Conservation (phyloP, 257 asterid genomes). For the Salvia hispanica region DNA sequence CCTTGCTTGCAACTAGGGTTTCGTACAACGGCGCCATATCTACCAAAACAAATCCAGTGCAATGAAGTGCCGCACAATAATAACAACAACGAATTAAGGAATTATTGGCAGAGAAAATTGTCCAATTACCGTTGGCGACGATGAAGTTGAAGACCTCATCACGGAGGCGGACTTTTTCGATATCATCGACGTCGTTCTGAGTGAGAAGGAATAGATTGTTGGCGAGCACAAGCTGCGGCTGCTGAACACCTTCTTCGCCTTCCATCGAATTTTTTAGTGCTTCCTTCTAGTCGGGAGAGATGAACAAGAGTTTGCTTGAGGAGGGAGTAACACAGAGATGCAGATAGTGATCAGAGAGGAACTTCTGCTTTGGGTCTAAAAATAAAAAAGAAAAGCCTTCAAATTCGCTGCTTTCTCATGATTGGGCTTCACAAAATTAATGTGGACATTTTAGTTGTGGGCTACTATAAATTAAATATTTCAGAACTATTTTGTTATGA, state of each 20-base stretch:
- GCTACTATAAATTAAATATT: no score
- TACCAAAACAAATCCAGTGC: conserved; percentile 24
- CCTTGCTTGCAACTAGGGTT: conserved; percentile 64
- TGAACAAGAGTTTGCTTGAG: conserved; percentile 34
- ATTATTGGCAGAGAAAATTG: not conserved
- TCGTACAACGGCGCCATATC: conserved; percentile 87
- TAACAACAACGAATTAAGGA: not conserved
- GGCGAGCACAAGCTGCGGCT: conserved; percentile 82
- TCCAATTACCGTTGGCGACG: conserved; percentile 62
- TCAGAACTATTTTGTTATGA: no score
- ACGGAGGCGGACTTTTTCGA: conserved; percentile 85
- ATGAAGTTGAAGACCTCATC: conserved; percentile 79
- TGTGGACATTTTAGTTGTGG: no score
- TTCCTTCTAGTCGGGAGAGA: not conserved
- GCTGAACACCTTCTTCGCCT: conserved; percentile 74
- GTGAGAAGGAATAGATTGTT: conserved; percentile 69
- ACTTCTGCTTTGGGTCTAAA: not conserved
- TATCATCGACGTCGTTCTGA: conserved; percentile 84
- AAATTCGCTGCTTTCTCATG: no score
- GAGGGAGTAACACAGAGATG: conserved; percentile 29
- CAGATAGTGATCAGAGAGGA: not conserved
- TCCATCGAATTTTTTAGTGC: conserved; percentile 50
- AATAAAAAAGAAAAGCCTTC: not conserved
- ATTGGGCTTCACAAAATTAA: no score
- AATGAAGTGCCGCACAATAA: not conserved